These are phyloP conservation scores for Candida pseudoviswanathii DNA, from an alignment of 1,139 yeast genomes.

Conservation along the genomic window DNA sequence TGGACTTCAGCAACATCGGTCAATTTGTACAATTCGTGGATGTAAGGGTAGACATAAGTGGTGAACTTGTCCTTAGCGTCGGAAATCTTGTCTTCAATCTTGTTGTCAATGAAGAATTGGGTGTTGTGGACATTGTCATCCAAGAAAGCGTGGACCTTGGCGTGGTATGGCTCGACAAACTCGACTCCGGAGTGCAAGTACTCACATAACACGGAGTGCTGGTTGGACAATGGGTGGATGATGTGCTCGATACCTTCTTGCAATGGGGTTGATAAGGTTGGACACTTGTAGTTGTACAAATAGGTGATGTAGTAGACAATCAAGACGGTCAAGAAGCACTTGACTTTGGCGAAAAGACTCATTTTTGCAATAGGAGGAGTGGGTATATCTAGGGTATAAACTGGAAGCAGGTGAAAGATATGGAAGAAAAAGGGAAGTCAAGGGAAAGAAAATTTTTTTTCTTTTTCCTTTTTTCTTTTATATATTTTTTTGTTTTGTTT, in stretches of 20 bases:
- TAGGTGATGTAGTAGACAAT: conserved; percentile 39
- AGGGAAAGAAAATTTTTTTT: not conserved
- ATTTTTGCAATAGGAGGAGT: conserved; percentile 5
- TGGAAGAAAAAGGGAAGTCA: not conserved
- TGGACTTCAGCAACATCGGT: conserved; percentile 30
- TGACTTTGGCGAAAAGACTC: conserved; percentile 22
- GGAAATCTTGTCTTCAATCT: conserved; percentile 32
- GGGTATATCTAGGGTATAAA: not conserved
- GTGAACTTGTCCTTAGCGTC: conserved; percentile 20
- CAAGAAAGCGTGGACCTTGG: conserved; percentile 30
- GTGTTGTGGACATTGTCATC: conserved; percentile 42
- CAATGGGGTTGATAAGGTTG: conserved; percentile 30
- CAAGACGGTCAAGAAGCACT: conserved; percentile 30
- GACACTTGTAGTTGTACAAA: conserved; percentile 46
- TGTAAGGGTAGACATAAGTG: conserved; percentile 27
- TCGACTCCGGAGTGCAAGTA: conserved; percentile 33
- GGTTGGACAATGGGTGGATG: conserved; percentile 44
- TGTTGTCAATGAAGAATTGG: conserved; percentile 36
- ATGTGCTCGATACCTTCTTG: conserved; percentile 30
- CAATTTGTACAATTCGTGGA: conserved; percentile 27
- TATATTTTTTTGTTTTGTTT: not conserved
- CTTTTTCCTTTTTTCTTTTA: not conserved
- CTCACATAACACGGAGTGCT: conserved; percentile 33
- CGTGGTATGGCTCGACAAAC: conserved; percentile 35
- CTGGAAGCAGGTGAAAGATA: not conserved